A percentile compares a stretch with the other conserved stretches of the same genome.
Conservation (phyloP, 164 flowering plant species). For the Hamamelis virginiana region DNA sequence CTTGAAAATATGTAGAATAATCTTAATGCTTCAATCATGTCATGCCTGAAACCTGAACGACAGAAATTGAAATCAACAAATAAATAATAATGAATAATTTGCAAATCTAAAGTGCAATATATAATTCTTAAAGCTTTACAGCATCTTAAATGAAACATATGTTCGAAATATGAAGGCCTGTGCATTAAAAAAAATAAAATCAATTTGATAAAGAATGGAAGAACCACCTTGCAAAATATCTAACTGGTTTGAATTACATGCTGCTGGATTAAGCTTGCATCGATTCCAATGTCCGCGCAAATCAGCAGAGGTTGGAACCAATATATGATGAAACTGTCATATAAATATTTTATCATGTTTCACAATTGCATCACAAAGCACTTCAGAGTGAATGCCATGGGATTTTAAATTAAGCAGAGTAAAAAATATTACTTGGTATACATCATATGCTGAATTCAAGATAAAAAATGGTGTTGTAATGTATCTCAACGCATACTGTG, state of each 20-base stretch:
- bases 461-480: conserved; percentile 76
- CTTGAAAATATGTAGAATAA: conserved; percentile 36
- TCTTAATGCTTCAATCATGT: conserved; percentile 64
- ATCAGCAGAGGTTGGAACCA: conserved; percentile 89
- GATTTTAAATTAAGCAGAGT: not conserved
- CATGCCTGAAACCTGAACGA: conserved; percentile 58
- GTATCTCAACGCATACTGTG: conserved; percentile 63
- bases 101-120: not conserved
- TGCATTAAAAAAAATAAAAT: too few relatives aligned
- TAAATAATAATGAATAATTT: not conserved
- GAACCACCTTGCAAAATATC: conserved; percentile 63
- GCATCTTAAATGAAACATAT: too few relatives aligned
- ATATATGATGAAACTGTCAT: conserved; percentile 70
- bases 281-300: conserved; percentile 57
- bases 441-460: conserved; percentile 90
- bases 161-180: too few relatives aligned
- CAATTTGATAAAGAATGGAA: not conserved
- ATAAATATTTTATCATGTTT: not conserved
- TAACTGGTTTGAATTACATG: conserved; percentile 51
- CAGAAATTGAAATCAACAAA: not conserved
- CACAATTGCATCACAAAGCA: not conserved
- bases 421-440: conserved; percentile 62
- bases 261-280: conserved; percentile 60
- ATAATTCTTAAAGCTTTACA: too few relatives aligned
- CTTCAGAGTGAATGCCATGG: not conserved